Evolutionary conservation across 176 grass and related monocot genomes (phyloP).

Genomic region (Dendrocalamus sinicus): DNA sequence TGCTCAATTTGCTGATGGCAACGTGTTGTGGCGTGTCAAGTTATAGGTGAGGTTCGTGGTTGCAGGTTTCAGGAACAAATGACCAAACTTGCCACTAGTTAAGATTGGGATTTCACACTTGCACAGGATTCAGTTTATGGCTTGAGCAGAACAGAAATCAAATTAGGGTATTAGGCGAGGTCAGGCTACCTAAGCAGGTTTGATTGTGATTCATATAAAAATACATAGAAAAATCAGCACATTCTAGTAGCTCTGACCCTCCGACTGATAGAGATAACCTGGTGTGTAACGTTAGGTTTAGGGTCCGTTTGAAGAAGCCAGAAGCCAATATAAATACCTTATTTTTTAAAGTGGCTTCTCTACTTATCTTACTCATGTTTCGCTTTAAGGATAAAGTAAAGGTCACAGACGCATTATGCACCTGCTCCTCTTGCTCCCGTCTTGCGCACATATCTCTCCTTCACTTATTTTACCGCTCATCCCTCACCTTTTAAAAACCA

Average conservation of each 20-base stretch:
- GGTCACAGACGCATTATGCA: too few species aligned
- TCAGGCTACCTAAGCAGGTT: not conserved
- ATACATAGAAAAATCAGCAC: not conserved
- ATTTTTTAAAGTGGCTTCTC: too few species aligned
- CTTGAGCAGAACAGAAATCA: not conserved
- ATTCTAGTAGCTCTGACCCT: not conserved
- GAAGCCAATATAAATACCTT: too few species aligned
- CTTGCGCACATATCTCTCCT: too few species aligned
- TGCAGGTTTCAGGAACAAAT: conserved; percentile 27
- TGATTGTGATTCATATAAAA: not conserved
- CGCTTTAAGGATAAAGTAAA: too few species aligned
- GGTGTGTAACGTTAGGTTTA: not conserved
- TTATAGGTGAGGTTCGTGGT: conserved; percentile 56
- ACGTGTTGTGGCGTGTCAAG: conserved; percentile 24
- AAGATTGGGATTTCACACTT: not conserved
- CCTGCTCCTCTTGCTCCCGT: too few species aligned
- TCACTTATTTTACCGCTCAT: too few species aligned
- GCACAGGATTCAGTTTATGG: not conserved
- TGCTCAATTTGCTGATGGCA: conserved; percentile 30
- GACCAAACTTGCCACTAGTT: conserved; percentile 51
- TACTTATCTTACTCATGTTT: too few species aligned
- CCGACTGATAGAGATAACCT: not conserved
- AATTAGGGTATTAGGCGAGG: not conserved
- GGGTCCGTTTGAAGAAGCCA: too few species aligned
- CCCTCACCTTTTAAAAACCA: too few species aligned